Conservation (phyloP, 257 asterid species). For the Pogostemon cablin region DNA sequence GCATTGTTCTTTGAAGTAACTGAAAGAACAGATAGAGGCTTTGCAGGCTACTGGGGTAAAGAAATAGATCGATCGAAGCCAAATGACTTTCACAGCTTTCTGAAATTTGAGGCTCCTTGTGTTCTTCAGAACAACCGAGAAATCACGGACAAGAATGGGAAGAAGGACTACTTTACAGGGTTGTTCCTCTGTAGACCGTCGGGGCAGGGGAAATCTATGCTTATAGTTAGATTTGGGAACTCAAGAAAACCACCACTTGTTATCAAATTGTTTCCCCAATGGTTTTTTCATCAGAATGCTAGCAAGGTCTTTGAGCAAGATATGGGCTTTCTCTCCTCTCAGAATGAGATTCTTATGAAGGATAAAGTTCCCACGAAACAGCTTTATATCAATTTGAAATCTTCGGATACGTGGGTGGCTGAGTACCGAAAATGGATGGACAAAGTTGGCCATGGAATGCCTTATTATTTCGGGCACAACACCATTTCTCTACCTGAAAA, state of each 20-base stretch:
- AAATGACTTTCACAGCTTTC: slow-evolving; percentile 52
- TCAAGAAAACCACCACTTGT: slow-evolving; percentile 53
- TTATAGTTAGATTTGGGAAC: slow-evolving; percentile 84
- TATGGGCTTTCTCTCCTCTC: slow-evolving; percentile 96
- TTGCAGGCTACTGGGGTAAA: slow-evolving; percentile 88
- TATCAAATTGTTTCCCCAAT: slow-evolving; percentile 60
- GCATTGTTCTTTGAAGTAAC: slow-evolving; percentile 74
- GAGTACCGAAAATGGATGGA: slow-evolving; percentile 98
- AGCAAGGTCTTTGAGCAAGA: slow-evolving; percentile 95
- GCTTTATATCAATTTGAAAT: slow-evolving; percentile 70
- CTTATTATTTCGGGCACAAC: slow-evolving; percentile 81
- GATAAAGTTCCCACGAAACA: slow-evolving; percentile 80
- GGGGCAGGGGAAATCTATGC: slow-evolving; percentile 97
- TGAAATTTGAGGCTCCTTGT: slow-evolving; percentile 85
- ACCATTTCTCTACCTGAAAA: slow-evolving; percentile 60
- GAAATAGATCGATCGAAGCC: slow-evolving; percentile 58
- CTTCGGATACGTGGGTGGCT: slow-evolving; percentile 85
- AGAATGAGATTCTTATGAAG: slow-evolving; percentile 78
- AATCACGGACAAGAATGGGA: slow-evolving; percentile 57
- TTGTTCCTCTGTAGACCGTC: slow-evolving; percentile 87
- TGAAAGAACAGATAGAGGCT: slow-evolving; percentile 78
- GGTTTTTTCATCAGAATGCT: slow-evolving; percentile 89
- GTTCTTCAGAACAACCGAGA: slow-evolving; percentile 80
- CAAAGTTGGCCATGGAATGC: slow-evolving; percentile 94
- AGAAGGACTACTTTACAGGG: slow-evolving; percentile 64